A percentile compares a stretch with the other conserved stretches of the same genome.
phyloP scores from a whole-genome alignment of 768 basidiomycete genomes.

The Calocybe cyanea region DNA sequence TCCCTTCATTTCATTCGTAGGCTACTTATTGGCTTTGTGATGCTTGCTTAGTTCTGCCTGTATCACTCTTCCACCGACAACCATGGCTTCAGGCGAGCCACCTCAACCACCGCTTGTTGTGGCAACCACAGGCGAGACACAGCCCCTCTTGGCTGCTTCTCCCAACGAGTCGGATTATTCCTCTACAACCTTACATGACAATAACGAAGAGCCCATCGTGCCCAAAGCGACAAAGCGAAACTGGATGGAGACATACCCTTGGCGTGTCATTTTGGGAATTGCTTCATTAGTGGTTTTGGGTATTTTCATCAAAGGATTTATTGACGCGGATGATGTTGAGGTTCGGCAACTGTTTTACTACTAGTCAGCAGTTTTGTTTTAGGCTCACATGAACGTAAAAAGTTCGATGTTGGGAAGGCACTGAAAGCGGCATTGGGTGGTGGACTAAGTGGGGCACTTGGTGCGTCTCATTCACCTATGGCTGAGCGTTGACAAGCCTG shows the following conservation, averaged over 20 bases:
- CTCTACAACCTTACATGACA: background rate
- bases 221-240: conserved; percentile 3
- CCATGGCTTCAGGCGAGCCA: conserved; percentile 7
- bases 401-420: conserved; percentile 81
- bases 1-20: conserved; percentile 4
- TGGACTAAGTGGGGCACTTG: conserved; percentile 85
- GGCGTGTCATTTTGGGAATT: conserved; percentile 23
- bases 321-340: conserved; percentile 63
- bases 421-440: conserved; percentile 85
- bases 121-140: conserved; percentile 16
- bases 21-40: background rate
- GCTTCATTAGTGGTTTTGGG: conserved; percentile 36
- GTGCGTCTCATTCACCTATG: conserved; percentile 29
- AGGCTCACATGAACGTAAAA: background rate
- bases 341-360: conserved; percentile 34
- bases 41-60: background rate
- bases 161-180: conserved; percentile 9
- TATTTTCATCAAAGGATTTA: conserved; percentile 65
- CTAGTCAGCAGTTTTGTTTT: background rate
- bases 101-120: conserved; percentile 1
- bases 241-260: conserved; percentile 16
- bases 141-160: conserved; percentile 19
- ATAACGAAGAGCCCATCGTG: background rate
- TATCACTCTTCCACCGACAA: conserved; percentile 1
- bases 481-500: no score